Evolutionary conservation across 257 asterid species (phyloP).

Genomic region (Ehretia macrophylla): DNA sequence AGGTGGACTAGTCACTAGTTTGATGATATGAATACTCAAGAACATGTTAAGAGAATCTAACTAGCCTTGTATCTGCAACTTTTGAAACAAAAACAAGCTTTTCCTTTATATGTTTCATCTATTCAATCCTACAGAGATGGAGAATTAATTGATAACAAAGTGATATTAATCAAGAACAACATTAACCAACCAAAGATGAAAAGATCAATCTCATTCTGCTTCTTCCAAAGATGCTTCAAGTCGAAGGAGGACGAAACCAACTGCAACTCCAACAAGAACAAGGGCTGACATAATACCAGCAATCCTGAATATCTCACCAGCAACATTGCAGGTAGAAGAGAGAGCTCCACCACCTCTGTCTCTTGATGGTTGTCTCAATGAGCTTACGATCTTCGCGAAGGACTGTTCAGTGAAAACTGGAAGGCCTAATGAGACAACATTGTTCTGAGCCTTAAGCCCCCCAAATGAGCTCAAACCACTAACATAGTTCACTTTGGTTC

Average conservation of each 20-base stretch:
- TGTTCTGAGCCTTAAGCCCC: constrained; percentile 83
- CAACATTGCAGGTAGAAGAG: constrained; percentile 56
- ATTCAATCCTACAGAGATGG: not conserved
- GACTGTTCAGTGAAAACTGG: constrained; percentile 59
- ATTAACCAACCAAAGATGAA: constrained; percentile 11
- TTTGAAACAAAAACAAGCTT: not conserved
- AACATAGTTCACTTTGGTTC: constrained; percentile 45
- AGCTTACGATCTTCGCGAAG: constrained; percentile 60
- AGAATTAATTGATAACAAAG: constrained; percentile 16
- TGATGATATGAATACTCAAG: no score
- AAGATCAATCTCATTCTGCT: constrained; percentile 33
- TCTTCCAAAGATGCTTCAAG: constrained; percentile 72
- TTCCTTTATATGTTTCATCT: not conserved
- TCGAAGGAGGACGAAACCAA: constrained; percentile 86
- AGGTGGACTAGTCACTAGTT: no score
- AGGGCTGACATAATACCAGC: constrained; percentile 62
- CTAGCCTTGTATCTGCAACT: no score
- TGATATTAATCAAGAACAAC: constrained; percentile 24
- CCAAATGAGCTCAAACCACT: constrained; percentile 69
- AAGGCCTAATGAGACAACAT: constrained; percentile 52
- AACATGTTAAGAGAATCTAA: no score
- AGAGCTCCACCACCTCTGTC: constrained; percentile 54
- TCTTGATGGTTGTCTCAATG: constrained; percentile 36
- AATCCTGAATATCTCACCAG: constrained; percentile 67
- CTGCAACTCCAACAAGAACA: constrained; percentile 78